Percentiles rank a stretch among this genome's conserved stretches.
These are phyloP conservation scores for Ophiostoma populinum DNA, from an alignment of 2,329 filamentous ascomycete genomes.

Conservation along the genomic window DNA sequence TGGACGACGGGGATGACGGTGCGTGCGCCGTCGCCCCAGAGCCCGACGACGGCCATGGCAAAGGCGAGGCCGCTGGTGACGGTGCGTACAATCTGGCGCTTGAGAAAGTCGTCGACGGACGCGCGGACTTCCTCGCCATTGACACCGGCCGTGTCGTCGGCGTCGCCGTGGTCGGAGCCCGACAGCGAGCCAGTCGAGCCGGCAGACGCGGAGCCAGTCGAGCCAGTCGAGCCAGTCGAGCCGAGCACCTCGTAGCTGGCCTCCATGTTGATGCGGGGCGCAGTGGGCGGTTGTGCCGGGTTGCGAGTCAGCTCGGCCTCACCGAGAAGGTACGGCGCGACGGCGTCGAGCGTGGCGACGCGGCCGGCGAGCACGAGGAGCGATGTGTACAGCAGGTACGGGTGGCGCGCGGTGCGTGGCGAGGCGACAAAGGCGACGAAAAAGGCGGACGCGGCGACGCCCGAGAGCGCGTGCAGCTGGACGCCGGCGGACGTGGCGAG, in stretches of 20 bases:
- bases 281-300: too few relatives aligned
- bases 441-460: slow-evolving; percentile 53
- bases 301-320: too few relatives aligned
- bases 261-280: slow-evolving; percentile 34
- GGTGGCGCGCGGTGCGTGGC: slow-evolving; percentile 58
- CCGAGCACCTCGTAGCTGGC: slow-evolving; percentile 47
- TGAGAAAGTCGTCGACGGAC: slow-evolving; percentile 36
- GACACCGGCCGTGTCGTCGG: slow-evolving; percentile 22
- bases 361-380: slow-evolving; percentile 48
- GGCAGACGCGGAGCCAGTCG: slow-evolving; percentile 8
- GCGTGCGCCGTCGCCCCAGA: slow-evolving; percentile 44
- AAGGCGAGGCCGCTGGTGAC: slow-evolving; percentile 38
- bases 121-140: slow-evolving; percentile 46
- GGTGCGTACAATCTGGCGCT: slow-evolving; percentile 36
- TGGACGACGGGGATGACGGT: slow-evolving; percentile 7
- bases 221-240: slow-evolving; percentile 18
- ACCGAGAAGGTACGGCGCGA: slow-evolving; percentile 26
- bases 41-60: slow-evolving; percentile 42
- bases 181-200: slow-evolving; percentile 9
- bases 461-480: slow-evolving; percentile 49
- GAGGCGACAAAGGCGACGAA: slow-evolving; percentile 64
- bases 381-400: slow-evolving; percentile 77
- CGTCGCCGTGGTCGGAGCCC: slow-evolving; percentile 26
- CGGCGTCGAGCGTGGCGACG: slow-evolving; percentile 29
- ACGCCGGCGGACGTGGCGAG: slow-evolving; percentile 45